Conservation (phyloP, 306 rosid genomes). For the Potentilla sterilis region DNA sequence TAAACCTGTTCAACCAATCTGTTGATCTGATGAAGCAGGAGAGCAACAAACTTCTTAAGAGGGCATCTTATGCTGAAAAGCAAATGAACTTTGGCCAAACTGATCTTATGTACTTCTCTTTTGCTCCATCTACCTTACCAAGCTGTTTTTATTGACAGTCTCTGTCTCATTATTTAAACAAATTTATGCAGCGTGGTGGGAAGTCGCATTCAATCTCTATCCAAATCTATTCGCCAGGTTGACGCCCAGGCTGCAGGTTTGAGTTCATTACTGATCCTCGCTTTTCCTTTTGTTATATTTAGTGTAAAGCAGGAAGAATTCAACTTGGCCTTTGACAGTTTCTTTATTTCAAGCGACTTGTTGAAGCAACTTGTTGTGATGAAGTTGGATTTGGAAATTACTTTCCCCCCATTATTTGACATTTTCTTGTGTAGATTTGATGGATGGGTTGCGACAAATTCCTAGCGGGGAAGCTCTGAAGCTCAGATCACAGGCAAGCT, state of each 20-base stretch:
- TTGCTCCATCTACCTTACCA: neutral
- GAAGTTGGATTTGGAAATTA: neutral
- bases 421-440: conserved; percentile 44
- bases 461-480: conserved; percentile 72
- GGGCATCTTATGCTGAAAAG: conserved; percentile 77
- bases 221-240: conserved; percentile 60
- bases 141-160: neutral
- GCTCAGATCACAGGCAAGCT: conserved; percentile 84
- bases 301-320: neutral
- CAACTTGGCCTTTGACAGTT: neutral
- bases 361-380: neutral
- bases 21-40: conserved; percentile 79
- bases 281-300: neutral
- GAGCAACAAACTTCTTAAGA: conserved; percentile 76
- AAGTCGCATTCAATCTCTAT: conserved; percentile 56
- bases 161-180: conserved; percentile 15
- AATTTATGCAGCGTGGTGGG: conserved; percentile 60
- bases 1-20: conserved; percentile 68
- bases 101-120: conserved; percentile 55
- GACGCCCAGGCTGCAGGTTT: conserved; percentile 74
- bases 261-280: neutral
- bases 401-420: neutral
- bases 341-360: neutral
- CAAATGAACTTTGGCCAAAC: conserved; percentile 72
- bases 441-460: conserved; percentile 74